Evolutionary conservation across 164 flowering plant genomes (phyloP), one percentile per base, ranked within the genome.

Genomic region (Litsea cubeba): DNA sequence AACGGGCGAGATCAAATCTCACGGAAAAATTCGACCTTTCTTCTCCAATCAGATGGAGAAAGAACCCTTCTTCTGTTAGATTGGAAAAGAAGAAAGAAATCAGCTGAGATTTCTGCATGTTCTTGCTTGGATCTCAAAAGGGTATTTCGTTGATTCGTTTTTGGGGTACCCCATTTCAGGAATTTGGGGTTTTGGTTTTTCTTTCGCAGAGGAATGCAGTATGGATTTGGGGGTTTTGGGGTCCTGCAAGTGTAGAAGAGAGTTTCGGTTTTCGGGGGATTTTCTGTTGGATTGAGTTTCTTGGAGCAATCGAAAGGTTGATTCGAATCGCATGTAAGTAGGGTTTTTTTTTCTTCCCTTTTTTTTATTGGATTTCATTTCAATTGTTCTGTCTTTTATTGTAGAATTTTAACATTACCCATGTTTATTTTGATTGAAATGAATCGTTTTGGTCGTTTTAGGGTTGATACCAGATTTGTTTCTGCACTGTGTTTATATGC

Each of bases 251-350:
- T 50, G 72, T 74, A 70, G 80, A 12, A 70, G 72, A 24, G 74
- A 40, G 68, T 78, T 78, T 71, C 71, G 17, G 69, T 62, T 70
- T 64, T 76, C 50, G 57, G 70, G 79, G 50, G 76, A 78, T 64
- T 70, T 60, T 26, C 77, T 77, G 4, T 78, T 75, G 68, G 84
- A 81, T 69, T 79, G 62, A 70, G n/a, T 24, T 70, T 28, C 15
- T 66, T 18, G n/a, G 46, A 28, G 69, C 69, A 66, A 66, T 66
- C n/a, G 46, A 54, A 73, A 35, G 72, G 74, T 75, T 50, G 71
- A 74, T 72, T 67, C 18, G 65, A 58, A 57, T 57, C 18, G 73
- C 26, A 71, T 71, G 73, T 71, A 14, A 26, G 50, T 71, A 17
- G 18, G 3, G 46, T 30, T 30, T 30, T 72, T 66, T 68, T 40